Evolutionary conservation across 352 stramenopile genomes (phyloP), one percentile per base, ranked within the genome.

Genomic region (Albugo candida): DNA sequence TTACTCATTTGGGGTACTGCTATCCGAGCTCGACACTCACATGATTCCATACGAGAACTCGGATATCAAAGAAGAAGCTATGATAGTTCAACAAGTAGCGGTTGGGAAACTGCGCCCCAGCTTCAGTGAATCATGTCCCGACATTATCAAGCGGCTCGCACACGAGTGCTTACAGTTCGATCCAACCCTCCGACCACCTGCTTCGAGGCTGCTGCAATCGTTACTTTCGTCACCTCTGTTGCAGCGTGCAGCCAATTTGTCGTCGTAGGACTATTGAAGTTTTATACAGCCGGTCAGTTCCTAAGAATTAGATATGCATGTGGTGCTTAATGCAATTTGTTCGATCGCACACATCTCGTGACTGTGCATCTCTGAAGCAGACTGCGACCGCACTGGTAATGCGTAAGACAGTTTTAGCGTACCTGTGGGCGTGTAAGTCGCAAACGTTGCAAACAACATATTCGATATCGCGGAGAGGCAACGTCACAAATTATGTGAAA

Each of bases 91-190:
- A 45, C 69, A 82, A 41, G 76, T 89, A 35, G 70, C 76, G 18
- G 67, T 86, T 20, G 74, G 71, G 52, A 85, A 85, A 48, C 56
- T 86, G 35, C 61, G 67, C 11, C 76, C 76, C 16, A 83, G 78
- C 54, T 72, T 86, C 35, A 83, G 69, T 10, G 69, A 80, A 40
- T 64, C 69, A 8, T 89, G 76, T 37, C 76, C 76, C 0, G 71
- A 86, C n/a, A 68, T 81, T 13, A 83, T 89, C 24, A 73, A 69
- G 35, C 71, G 70, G 12, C 55, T 89, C 34, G 74, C 72, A 17
- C 72, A 85, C 55, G 70, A 83, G 47, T 89, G 76, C 18, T 67
- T 89, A 18, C 73, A 86, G 54, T 85, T 79, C 19, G 76, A 89
- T 49, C 71, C 76, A 5, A 64, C 64, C 47, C 48, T 83, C 18